These are phyloP conservation scores for Alliaria petiolata DNA, from an alignment of 345 rosid species.

Conservation along the genomic window DNA sequence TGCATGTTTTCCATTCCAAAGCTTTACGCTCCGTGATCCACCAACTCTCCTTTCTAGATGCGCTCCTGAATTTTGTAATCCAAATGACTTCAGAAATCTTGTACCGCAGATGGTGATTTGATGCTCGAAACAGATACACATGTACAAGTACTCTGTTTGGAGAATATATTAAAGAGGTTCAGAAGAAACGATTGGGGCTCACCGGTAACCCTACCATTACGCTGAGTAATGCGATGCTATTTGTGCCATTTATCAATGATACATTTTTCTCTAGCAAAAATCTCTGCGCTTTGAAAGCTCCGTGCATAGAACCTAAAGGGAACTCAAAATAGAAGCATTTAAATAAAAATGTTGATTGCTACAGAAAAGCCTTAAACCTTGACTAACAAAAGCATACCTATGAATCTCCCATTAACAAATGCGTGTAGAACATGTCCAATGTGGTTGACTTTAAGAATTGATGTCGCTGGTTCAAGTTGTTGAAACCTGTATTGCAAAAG, in stretches of 20 bases:
- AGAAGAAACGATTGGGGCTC: conserved; percentile 11
- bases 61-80: conserved; percentile 60
- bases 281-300: conserved; percentile 33
- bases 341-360: background rate
- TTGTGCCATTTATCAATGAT: conserved; percentile 48
- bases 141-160: conserved; percentile 9
- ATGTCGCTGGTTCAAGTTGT: conserved; percentile 21
- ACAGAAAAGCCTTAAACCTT: background rate
- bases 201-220: conserved; percentile 88
- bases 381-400: conserved; percentile 39
- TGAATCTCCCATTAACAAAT: conserved; percentile 52
- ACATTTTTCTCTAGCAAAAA: conserved; percentile 36
- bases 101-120: background rate
- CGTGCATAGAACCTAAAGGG: conserved; percentile 56
- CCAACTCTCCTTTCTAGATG: conserved; percentile 50
- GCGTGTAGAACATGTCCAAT: conserved; percentile 68
- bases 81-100: background rate
- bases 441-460: conserved; percentile 47
- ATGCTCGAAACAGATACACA: background rate
- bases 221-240: conserved; percentile 69
- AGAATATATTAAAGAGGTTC: background rate
- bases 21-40: conserved; percentile 47
- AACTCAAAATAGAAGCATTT: background rate
- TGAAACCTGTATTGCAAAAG: conserved; percentile 40
- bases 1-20: conserved; percentile 28